Base-by-base conservation (phyloP, 306 rosid species). In the Alnus rubra region DNA sequence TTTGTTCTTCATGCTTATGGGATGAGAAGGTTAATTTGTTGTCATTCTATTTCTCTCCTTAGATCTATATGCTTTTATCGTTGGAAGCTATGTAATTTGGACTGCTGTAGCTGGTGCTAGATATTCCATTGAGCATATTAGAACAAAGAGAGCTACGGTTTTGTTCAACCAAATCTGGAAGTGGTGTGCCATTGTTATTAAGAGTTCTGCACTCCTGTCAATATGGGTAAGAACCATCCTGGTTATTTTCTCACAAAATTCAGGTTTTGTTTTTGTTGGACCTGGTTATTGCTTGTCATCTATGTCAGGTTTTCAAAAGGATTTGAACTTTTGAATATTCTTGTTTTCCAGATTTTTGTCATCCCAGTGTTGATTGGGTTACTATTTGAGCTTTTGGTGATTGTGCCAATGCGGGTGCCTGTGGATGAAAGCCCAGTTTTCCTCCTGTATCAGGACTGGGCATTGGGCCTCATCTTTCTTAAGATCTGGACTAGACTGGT, bases 401-500 rank as follows among this genome's bases (percentile, higher is more conserved):
- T 96, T 64, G 98, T 96, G 74, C 99, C 99, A 7, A 89, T 96
- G 98, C 90, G 99, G 76, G 99, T 96, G 71, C 99, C 98, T 0
- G 99, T 96, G 78, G 99, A 96, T 88, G 99, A 96, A 81, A 96
- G 98, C 88, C 99, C 99, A 54, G 98, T 96, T 77, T 96, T 96
- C 84, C 96, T 96, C 77, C 87, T 96, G 77, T 96, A 96, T 84
- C 99, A 96, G 80, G 99, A 96, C 83, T 96, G 99, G 99, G 99
- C 99, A 74, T 88, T 96, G 75, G 99, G 99, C 73, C 95, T 96
- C 78, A 96, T 96, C 79, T 93, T 96, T 82, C 99, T 96, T 67
- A 96, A 96, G 93, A 96, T 96, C 74, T 96, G 99, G 99, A 96
- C 99, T 79, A 91, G 99, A 93, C 84, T 96, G 98, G 99, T 96